Base-by-base conservation (phyloP, 2,329 filamentous ascomycete genomes). In the Lachnellula cervina region DNA sequence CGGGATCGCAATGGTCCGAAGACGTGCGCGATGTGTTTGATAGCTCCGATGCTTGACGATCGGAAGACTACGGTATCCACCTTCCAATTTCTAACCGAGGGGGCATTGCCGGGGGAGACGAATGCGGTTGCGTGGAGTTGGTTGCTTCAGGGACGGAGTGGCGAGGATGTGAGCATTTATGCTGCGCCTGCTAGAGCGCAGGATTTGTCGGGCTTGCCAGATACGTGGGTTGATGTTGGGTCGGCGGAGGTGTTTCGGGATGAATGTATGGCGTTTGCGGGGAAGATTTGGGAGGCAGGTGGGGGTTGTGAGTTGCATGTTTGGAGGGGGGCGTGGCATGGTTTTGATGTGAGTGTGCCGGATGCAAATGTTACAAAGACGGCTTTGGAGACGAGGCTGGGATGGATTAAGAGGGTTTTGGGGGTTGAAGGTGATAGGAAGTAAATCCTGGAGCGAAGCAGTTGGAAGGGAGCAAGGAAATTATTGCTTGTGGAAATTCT, bases 41-140 rank as follows among this genome's bases (percentile, higher is more conserved):
- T 66, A 1, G 65, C 61, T 25, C 67, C 67, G 8, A 69, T 68
- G 65, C 45, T 69, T 1, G 66, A 70, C 34, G 62, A 68, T 51
- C 59, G 63, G 5, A 34, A 13, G 7, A 55, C 23, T 13, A 51
- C 52, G 14, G n/a, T 37, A 17, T 57, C 55, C 37, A 44, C 19
- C 2, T n/a, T 38, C 4, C 55, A 57, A 17, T 57, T 43, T 19
- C 9, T 47, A 13, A 17, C 2, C 14, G 6, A 34, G 13, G 45
- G 21, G 14, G 49, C 37, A 2, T 38, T 35, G 4, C 9, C 38
- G 6, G 35, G 50, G 19, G 25, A 44, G 25, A 16, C 25, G 23
- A 34, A 17, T 8, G 8, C 21, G 13, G 6, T 17, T 16, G 25
- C 21, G 50, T 9, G n/a, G 19, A 32, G 19, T 2, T 19, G 5